Evolutionary conservation across 495 filamentous ascomycete genomes (phyloP).

Genomic region (Trichoderma gamsii): DNA sequence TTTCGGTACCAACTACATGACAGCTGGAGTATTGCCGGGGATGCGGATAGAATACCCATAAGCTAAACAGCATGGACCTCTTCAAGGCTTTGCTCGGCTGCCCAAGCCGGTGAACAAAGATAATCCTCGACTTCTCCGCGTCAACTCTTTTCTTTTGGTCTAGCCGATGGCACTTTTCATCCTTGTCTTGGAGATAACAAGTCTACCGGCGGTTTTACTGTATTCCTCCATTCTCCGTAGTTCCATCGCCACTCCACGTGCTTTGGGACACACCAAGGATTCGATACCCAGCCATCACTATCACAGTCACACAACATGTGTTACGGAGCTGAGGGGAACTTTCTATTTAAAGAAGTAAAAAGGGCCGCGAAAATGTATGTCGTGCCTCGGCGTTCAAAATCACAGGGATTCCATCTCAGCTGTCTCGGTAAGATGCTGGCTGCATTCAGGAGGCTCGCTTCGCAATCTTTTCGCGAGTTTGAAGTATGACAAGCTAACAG

Average conservation of each 20-base stretch:
- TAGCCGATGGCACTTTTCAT: not conserved
- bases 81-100: no score
- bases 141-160: not conserved
- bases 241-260: not conserved
- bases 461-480: not conserved
- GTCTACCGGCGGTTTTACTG: not conserved
- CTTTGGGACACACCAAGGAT: not conserved
- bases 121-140: not conserved
- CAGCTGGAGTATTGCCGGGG: no score
- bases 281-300: not conserved
- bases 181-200: not conserved
- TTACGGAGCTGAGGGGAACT: not conserved
- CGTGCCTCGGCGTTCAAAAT: not conserved
- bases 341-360: not conserved
- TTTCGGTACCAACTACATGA: not conserved
- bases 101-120: not conserved
- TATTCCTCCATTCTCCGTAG: not conserved
- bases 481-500: not conserved
- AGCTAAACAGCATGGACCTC: no score
- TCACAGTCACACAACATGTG: slow-evolving; percentile 5
- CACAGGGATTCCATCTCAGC: not conserved
- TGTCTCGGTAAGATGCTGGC: not conserved
- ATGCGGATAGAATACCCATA: no score
- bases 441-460: not conserved
- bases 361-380: not conserved